phyloP scores from a whole-genome alignment of 805 yeast species.

The Kluyveromyces siamensis region DNA sequence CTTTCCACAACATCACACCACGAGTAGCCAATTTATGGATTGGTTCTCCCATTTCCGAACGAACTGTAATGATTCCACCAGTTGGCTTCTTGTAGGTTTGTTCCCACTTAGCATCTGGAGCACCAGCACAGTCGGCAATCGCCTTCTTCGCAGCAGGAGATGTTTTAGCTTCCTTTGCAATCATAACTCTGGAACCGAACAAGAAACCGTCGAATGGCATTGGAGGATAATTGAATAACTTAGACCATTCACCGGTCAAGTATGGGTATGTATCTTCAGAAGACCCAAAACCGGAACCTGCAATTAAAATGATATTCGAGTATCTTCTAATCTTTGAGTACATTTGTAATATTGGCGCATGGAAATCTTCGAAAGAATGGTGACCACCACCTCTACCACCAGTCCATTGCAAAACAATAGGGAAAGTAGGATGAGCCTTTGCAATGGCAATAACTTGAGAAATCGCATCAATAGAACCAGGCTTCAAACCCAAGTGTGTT shows the following conservation, averaged over 20 bases:
- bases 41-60: conserved; percentile 99
- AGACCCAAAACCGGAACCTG: conserved; percentile 98
- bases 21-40: conserved; percentile 97
- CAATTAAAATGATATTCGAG: conserved; percentile 79
- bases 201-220: conserved; percentile 99
- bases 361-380: conserved; percentile 98
- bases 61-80: conserved; percentile 94
- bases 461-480: conserved; percentile 94
- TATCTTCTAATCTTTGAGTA: conserved; percentile 90
- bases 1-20: conserved; percentile 96
- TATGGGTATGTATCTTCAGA: conserved; percentile 96
- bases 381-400: conserved; percentile 99
- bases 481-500: conserved; percentile 92
- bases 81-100: conserved; percentile 87
- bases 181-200: conserved; percentile 95
- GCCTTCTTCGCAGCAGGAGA: conserved; percentile 90
- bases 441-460: conserved; percentile 83
- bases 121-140: conserved; percentile 87
- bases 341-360: conserved; percentile 93
- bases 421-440: conserved; percentile 91
- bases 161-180: conserved; percentile 92
- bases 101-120: conserved; percentile 85
- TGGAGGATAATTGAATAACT: conserved; percentile 77
- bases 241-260: conserved; percentile 96
- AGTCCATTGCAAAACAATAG: conserved; percentile 97